phyloP scores from a whole-genome alignment of 768 basidiomycete species.

The Boletus sensibilis region DNA sequence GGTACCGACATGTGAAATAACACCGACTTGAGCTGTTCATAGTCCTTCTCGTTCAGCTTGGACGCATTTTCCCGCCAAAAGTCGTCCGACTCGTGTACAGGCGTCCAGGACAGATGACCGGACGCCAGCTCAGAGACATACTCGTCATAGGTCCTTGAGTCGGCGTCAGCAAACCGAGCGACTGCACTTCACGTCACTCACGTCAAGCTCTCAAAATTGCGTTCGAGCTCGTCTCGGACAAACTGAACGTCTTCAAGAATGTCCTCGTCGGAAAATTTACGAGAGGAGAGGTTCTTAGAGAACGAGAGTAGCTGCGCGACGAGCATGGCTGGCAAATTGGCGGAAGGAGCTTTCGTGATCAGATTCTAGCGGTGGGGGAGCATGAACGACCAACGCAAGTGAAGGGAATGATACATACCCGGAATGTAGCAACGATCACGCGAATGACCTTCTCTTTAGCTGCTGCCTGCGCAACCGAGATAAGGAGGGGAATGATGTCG shows the following conservation, averaged over 20 bases:
- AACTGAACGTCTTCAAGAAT: slow-evolving; percentile 89
- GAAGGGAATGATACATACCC: slow-evolving; percentile 44
- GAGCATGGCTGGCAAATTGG: slow-evolving; percentile 92
- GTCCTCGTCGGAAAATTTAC: slow-evolving; percentile 96
- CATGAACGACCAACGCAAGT: slow-evolving; percentile 5
- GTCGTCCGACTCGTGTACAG: slow-evolving; percentile 92
- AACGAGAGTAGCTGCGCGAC: slow-evolving; percentile 85
- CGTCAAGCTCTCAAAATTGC: slow-evolving; percentile 88
- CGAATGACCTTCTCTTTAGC: slow-evolving; percentile 97
- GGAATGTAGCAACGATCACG: slow-evolving; percentile 88
- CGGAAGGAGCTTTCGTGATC: slow-evolving; percentile 79
- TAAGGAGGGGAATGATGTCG: slow-evolving; percentile 83
- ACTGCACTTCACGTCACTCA: slow-evolving; percentile 37
- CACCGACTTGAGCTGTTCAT: slow-evolving; percentile 77
- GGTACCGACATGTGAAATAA: not conserved
- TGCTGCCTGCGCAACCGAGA: slow-evolving; percentile 80
- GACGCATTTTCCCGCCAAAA: slow-evolving; percentile 97
- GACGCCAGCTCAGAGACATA: slow-evolving; percentile 88
- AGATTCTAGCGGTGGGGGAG: slow-evolving; percentile 59
- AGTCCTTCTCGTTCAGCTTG: slow-evolving; percentile 81
- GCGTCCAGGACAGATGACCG: slow-evolving; percentile 93
- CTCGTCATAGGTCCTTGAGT: slow-evolving; percentile 87
- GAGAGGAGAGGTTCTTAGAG: slow-evolving; percentile 72
- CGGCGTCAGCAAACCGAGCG: slow-evolving; percentile 1
- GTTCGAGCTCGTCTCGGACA: slow-evolving; percentile 81